Evolutionary conservation across 768 basidiomycete genomes (phyloP).

Genomic region (Macrolepiota fuliginosa): DNA sequence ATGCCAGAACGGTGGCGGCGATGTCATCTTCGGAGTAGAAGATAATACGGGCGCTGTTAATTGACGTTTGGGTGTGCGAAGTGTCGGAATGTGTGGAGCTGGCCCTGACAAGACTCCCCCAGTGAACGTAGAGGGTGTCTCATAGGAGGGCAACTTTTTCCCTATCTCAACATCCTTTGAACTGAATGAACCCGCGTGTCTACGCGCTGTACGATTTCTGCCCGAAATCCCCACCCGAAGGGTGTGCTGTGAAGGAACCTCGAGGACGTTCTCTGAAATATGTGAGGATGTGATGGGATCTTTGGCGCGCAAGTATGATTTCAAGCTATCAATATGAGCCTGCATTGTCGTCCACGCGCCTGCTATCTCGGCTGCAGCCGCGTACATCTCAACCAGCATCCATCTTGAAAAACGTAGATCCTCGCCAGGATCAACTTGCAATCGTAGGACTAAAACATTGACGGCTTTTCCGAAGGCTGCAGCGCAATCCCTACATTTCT

Average conservation of each 20-base stretch:
- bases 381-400: constrained; percentile 84
- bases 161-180: constrained; percentile 89
- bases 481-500: constrained; percentile 82
- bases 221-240: constrained; percentile 12
- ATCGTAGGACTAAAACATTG: constrained; percentile 74
- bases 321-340: constrained; percentile 68
- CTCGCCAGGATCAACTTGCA: constrained; percentile 70
- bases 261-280: constrained; percentile 17
- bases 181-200: constrained; percentile 96
- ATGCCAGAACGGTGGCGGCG: background rate
- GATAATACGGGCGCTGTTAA: constrained; percentile 34
- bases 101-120: constrained; percentile 34
- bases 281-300: constrained; percentile 20
- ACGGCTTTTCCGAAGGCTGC: constrained; percentile 87
- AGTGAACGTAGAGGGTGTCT: constrained; percentile 35
- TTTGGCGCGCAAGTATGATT: constrained; percentile 51
- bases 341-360: constrained; percentile 79
- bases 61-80: constrained; percentile 52
- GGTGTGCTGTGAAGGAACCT: constrained; percentile 18
- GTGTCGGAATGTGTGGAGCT: constrained; percentile 33
- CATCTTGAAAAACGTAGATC: constrained; percentile 88
- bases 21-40: constrained; percentile 11
- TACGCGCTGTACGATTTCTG: constrained; percentile 57
- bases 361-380: constrained; percentile 85
- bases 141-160: constrained; percentile 70